Conservation (phyloP, 306 rosid genomes). For the Malus fusca region DNA sequence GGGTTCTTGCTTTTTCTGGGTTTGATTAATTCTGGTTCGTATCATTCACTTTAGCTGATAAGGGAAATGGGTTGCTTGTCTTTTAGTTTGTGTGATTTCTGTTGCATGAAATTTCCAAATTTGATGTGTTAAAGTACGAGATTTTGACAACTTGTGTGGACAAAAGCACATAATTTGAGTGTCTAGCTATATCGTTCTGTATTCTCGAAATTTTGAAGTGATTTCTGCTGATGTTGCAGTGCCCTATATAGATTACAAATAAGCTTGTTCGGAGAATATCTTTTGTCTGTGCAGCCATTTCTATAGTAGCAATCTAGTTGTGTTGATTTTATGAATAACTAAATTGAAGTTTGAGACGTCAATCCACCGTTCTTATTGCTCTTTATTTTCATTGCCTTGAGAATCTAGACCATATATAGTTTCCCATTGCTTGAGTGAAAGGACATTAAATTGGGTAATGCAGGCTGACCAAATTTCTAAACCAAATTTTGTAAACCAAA, state of each 20-base stretch:
- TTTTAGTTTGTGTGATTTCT: neutral
- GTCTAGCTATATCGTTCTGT: neutral
- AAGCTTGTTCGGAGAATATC: neutral
- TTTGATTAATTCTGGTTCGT: neutral
- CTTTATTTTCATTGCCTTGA: neutral
- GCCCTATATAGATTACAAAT: neutral
- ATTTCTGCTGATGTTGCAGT: neutral
- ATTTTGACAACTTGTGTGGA: neutral
- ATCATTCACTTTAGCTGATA: neutral
- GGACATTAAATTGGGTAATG: neutral
- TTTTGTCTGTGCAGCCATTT: neutral
- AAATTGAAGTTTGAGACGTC: neutral
- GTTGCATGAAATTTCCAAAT: neutral
- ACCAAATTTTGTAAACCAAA: too few species aligned
- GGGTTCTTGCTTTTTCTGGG: neutral
- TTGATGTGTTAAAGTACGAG: neutral
- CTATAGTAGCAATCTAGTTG: neutral
- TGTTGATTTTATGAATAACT: neutral
- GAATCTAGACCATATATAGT: neutral
- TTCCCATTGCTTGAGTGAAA: neutral
- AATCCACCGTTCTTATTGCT: neutral
- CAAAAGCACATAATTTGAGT: neutral
- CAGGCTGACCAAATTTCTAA: too few species aligned
- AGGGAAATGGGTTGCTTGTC: constrained; percentile 10
- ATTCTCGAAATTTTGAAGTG: neutral